Base-by-base conservation (phyloP, 148 eudicot genomes). In the Chenopodium formosanum region DNA sequence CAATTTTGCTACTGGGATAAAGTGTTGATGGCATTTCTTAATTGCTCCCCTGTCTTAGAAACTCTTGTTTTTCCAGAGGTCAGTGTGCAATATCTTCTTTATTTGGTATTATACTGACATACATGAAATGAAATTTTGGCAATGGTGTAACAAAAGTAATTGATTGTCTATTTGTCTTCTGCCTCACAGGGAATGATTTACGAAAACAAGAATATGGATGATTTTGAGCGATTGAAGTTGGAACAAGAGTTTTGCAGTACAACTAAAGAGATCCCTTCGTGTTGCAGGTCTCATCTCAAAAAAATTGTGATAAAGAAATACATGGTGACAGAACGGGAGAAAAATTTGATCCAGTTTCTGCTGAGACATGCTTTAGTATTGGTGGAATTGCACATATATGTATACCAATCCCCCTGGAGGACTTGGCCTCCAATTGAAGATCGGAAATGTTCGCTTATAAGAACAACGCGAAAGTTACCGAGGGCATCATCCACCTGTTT, bases 401-500 rank as follows among this genome's bases (percentile, higher is more conserved):
- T 48, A 13, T 48, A 48, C 53, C 16, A 13, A 48, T 48, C 13
- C 53, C 53, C 53, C 53, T 10, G 53, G 53, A 48, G 53, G 22
- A 25, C 22, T 25, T 2, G 4, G 2, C 76, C 12, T 16, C 17
- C 32, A 40, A 0, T n/a, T 20, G 46, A 67, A 47, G 46, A 10
- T 12, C 20, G 62, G 22, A 13, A 4, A 52, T 37, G 9, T 31
- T 1, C 9, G 31, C 4, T 79, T 5, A 14, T 27, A 25, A 32
- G n/a, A 27, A 70, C 25, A 29, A 34, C 32, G 75, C 2, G 7
- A 20, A 34, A 3, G 12, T 25, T 79, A 52, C 81, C 81, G 22
- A 69, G 50, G 66, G 50, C 81, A 74, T 79, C 81, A 29, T 1
- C n/a, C 19, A 40, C 71, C 67, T 77, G 79, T 65, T 77, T 40